These are phyloP conservation scores for Thalassiosira sp. DNA, from an alignment of 352 stramenopile species.

Conservation along the genomic window DNA sequence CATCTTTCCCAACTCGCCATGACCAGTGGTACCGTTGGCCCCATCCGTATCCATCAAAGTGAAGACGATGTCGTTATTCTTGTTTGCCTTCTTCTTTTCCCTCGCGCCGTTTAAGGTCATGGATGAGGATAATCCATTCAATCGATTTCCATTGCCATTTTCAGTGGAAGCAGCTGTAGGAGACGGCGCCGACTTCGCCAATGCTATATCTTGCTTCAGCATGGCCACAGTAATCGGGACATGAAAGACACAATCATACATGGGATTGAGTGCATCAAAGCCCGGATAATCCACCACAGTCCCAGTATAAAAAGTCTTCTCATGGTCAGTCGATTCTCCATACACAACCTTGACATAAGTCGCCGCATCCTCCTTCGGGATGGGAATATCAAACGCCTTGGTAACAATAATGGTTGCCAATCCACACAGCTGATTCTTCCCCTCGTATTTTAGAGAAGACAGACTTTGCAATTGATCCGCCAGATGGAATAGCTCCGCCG, in stretches of 20 bases:
- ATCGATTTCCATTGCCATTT: neutral
- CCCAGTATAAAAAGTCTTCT: conserved; percentile 37
- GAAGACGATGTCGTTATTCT: conserved; percentile 43
- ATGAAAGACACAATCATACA: conserved; percentile 54
- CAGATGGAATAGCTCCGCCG: conserved; percentile 29
- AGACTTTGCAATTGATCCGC: conserved; percentile 23
- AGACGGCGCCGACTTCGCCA: neutral
- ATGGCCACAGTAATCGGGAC: conserved; percentile 33
- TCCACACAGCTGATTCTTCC: conserved; percentile 54
- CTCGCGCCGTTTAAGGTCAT: no score
- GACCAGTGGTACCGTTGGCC: conserved; percentile 16
- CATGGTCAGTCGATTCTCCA: conserved; percentile 23
- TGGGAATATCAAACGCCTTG: conserved; percentile 54
- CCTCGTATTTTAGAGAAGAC: conserved; percentile 6
- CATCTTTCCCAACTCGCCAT: conserved; percentile 42
- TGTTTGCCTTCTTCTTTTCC: conserved; percentile 7
- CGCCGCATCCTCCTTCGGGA: conserved; percentile 42
- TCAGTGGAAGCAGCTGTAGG: neutral
- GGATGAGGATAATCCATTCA: no score
- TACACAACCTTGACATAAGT: conserved; percentile 62
- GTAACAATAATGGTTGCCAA: conserved; percentile 66
- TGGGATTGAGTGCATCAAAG: conserved; percentile 61
- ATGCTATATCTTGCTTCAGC: conserved; percentile 1
- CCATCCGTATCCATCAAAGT: conserved; percentile 35
- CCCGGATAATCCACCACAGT: conserved; percentile 57